phyloP scores from a whole-genome alignment of 257 asterid species.

The Plantago major region DNA sequence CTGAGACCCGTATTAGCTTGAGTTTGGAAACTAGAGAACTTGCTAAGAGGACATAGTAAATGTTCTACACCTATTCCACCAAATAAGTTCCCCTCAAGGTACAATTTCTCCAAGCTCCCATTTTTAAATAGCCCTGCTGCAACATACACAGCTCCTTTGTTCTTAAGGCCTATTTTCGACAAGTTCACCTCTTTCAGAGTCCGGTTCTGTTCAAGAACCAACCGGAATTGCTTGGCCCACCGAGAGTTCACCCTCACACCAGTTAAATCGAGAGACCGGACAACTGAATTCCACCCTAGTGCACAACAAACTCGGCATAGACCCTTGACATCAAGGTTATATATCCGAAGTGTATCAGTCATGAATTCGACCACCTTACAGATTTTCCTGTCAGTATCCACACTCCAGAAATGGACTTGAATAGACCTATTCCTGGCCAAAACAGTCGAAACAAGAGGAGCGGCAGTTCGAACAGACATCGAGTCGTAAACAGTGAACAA shows the following conservation, averaged over 20 bases:
- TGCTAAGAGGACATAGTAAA: constrained; percentile 78
- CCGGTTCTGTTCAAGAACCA: constrained; percentile 79
- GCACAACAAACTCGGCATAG: constrained; percentile 68
- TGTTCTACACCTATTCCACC: constrained; percentile 74
- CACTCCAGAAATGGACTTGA: constrained; percentile 76
- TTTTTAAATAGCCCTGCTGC: constrained; percentile 86
- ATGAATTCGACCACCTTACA: constrained; percentile 58
- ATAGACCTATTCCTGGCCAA: constrained; percentile 64
- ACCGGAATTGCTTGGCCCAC: constrained; percentile 82
- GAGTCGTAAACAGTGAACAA: constrained; percentile 54
- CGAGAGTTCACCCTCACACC: constrained; percentile 62
- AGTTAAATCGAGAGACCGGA: constrained; percentile 60
- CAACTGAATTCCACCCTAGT: constrained; percentile 65
- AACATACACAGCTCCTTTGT: constrained; percentile 64
- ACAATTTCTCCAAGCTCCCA: constrained; percentile 48
- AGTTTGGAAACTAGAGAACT: constrained; percentile 62
- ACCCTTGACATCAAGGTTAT: constrained; percentile 40
- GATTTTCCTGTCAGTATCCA: constrained; percentile 25
- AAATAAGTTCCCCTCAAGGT: constrained; percentile 59
- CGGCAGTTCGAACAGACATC: constrained; percentile 30
- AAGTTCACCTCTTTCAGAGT: constrained; percentile 55
- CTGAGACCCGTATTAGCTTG: constrained; percentile 65
- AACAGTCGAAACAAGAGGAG: constrained; percentile 76
- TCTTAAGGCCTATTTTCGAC: constrained; percentile 58
- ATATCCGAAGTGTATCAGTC: constrained; percentile 46